These are phyloP conservation scores for Colletotrichum liriopes DNA, from an alignment of 2,329 filamentous ascomycete genomes.

Conservation along the genomic window DNA sequence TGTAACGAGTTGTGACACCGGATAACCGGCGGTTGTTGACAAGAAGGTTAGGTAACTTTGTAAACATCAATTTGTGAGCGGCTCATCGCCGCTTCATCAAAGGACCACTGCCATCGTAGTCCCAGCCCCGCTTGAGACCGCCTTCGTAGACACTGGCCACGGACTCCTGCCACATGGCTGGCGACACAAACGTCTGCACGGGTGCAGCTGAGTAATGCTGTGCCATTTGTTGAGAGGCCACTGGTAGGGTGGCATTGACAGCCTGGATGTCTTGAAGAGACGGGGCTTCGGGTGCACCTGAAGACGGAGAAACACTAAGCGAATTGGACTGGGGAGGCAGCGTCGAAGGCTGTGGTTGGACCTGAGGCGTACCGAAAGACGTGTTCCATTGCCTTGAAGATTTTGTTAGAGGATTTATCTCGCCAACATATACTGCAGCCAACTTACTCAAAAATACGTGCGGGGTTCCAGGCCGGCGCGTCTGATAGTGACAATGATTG, in stretches of 20 bases:
- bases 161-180: constrained; percentile 82
- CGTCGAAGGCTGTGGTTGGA: constrained; percentile 60
- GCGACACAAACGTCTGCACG: constrained; percentile 74
- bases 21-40: not conserved
- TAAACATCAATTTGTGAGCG: constrained; percentile 12
- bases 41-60: constrained; percentile 6
- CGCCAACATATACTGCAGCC: not conserved
- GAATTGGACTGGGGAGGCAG: constrained; percentile 63
- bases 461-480: constrained; percentile 84
- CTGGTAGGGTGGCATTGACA: constrained; percentile 61
- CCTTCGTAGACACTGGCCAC: constrained; percentile 79
- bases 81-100: constrained; percentile 47
- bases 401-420: constrained; percentile 37
- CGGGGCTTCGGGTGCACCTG: constrained; percentile 69
- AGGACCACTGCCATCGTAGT: constrained; percentile 61
- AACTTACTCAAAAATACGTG: constrained; percentile 90
- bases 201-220: constrained; percentile 68
- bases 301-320: constrained; percentile 68
- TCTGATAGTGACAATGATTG: constrained; percentile 75
- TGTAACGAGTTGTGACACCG: constrained; percentile 3
- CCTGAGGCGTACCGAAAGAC: constrained; percentile 84
- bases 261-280: constrained; percentile 69
- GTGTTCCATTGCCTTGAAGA: constrained; percentile 88
- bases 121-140: constrained; percentile 75
- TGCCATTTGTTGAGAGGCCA: constrained; percentile 62